These are phyloP conservation scores for Lotmaria passim DNA, from an alignment of 208 protist genomes.

Conservation along the genomic window DNA sequence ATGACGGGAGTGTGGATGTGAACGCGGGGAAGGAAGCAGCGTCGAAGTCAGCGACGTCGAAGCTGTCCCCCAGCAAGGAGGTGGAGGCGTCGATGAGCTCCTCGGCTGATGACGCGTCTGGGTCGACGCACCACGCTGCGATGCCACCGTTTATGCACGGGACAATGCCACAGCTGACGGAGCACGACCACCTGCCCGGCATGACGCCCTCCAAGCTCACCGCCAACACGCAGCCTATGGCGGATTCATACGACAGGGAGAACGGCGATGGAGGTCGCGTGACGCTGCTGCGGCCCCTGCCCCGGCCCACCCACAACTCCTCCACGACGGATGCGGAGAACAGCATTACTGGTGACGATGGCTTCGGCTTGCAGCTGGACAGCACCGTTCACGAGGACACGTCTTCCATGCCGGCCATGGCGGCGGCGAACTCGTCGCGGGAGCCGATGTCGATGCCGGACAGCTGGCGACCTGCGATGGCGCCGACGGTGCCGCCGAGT, in stretches of 20 bases:
- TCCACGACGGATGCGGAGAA: slow-evolving; percentile 2
- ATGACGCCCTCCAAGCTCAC: slow-evolving; percentile 17
- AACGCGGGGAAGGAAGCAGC: neutral
- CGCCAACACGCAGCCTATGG: slow-evolving; percentile 1
- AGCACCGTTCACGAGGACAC: slow-evolving; percentile 16
- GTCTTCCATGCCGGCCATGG: neutral
- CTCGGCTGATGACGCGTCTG: slow-evolving; percentile 1
- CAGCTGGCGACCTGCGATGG: slow-evolving; percentile 26
- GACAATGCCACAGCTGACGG: neutral
- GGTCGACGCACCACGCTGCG: neutral
- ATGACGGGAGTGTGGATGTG: neutral
- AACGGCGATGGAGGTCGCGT: slow-evolving; percentile 1
- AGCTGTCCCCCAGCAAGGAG: neutral
- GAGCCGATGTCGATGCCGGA: slow-evolving; percentile 32
- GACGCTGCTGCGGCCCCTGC: slow-evolving; percentile 28
- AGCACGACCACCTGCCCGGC: slow-evolving; percentile 12
- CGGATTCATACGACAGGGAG: neutral
- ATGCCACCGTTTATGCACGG: slow-evolving; percentile 2
- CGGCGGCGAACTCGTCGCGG: neutral
- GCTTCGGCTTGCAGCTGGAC: slow-evolving; percentile 15
- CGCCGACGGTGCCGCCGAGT: slow-evolving; percentile 37
- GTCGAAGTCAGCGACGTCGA: neutral
- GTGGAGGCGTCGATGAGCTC: slow-evolving; percentile 4
- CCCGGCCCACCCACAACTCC: neutral
- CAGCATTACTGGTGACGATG: slow-evolving; percentile 16